phyloP scores from a whole-genome alignment of 2,329 filamentous ascomycete genomes.

The Diaporthe amygdali region DNA sequence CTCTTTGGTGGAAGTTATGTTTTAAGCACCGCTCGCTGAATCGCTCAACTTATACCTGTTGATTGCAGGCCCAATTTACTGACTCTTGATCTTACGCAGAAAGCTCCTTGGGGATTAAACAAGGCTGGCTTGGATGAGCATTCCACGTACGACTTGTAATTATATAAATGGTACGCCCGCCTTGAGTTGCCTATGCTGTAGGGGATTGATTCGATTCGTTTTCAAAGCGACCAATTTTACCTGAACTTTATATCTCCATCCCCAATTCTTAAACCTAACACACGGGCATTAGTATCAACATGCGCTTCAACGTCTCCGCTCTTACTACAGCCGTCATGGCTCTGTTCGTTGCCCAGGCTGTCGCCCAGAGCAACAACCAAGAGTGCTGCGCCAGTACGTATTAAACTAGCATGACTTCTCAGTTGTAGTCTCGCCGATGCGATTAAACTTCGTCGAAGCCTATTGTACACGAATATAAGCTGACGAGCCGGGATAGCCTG shows the following conservation, averaged over 20 bases:
- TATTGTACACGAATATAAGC: neutral
- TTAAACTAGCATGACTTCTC: too few relatives aligned
- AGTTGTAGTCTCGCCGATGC: too few relatives aligned
- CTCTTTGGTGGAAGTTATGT: neutral
- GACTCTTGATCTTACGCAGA: too few relatives aligned
- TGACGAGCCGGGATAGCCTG: neutral
- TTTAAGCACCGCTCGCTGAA: neutral
- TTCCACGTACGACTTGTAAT: too few relatives aligned
- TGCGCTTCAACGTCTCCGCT: neutral
- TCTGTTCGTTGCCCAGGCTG: neutral
- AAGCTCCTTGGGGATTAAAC: too few relatives aligned
- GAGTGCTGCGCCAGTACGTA: neutral
- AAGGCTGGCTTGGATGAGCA: neutral
- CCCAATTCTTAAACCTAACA: neutral
- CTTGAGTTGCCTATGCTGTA: too few relatives aligned
- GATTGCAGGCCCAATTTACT: neutral
- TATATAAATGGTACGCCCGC: too few relatives aligned
- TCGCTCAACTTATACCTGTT: neutral
- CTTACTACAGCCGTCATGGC: neutral
- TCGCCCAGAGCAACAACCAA: neutral
- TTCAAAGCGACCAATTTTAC: too few relatives aligned
- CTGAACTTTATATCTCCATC: neutral
- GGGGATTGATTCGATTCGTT: too few relatives aligned
- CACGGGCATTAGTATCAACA: neutral
- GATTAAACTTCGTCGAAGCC: too few relatives aligned